These are phyloP conservation scores for Uncinocarpus reesii DNA, from an alignment of 2,329 filamentous ascomycete genomes.

Conservation along the genomic window DNA sequence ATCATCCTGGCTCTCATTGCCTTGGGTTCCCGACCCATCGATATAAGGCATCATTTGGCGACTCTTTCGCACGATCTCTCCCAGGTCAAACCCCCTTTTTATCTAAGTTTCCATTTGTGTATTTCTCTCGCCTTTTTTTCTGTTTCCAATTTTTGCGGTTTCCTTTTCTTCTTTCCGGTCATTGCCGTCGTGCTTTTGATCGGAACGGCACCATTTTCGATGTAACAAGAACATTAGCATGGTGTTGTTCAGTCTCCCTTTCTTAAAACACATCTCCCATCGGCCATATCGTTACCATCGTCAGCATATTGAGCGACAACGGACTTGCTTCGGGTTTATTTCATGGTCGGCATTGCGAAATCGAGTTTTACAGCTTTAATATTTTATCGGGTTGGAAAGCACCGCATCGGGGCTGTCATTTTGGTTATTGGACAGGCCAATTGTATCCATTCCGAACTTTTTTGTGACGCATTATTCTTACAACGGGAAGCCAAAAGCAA, in stretches of 20 bases:
- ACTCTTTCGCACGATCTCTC: not conserved
- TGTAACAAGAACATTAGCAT: conserved; percentile 11
- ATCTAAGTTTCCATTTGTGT: conserved; percentile 1
- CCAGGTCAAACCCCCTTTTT: not conserved
- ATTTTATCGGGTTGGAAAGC: conserved; percentile 7
- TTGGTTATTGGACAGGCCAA: conserved; percentile 17
- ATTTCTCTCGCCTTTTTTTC: conserved; percentile 2
- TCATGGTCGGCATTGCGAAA: conserved; percentile 10
- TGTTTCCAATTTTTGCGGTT: conserved; percentile 8
- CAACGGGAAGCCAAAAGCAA: conserved; percentile 8
- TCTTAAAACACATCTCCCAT: conserved; percentile 6
- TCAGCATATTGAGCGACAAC: conserved; percentile 16
- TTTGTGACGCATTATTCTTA: conserved; percentile 9
- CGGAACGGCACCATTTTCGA: conserved; percentile 1
- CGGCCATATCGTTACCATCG: conserved; percentile 13
- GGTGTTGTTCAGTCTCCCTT: conserved; percentile 13
- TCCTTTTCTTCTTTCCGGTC: not conserved
- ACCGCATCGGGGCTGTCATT: conserved; percentile 9
- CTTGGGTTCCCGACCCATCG: not conserved
- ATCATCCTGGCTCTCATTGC: not conserved
- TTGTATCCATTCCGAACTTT: conserved; percentile 8
- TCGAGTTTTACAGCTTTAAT: conserved; percentile 9
- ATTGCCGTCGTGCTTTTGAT: not conserved
- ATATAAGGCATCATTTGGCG: conserved; percentile 1
- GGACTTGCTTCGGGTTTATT: conserved; percentile 13